Evolutionary conservation across 352 stramenopile species (phyloP), one percentile per base, ranked within the genome.

Genomic region (Phytophthora quininea): DNA sequence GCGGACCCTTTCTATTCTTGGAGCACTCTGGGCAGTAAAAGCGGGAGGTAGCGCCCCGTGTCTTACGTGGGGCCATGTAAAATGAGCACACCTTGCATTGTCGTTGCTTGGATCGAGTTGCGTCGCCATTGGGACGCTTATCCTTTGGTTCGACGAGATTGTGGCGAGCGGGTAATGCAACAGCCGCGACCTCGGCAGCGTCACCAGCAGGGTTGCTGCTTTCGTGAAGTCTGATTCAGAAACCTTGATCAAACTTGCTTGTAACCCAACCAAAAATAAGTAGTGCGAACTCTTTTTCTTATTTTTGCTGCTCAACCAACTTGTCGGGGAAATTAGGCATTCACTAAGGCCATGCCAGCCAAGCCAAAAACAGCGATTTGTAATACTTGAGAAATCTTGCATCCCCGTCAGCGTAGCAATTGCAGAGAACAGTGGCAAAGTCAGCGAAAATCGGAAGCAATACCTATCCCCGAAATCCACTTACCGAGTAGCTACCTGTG

Each of bases 351-450:
- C 35, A 40, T 40, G 35, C 10, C 35, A 40, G 35, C 35, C 5
- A 40, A 10, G 5, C 35, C 35, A 40, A 10, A 45, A 71, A 65
- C 33, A 71, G 5, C 5, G 31, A 54, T 31, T 71, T 71, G 53
- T 66, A 59, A 53, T 71, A 71, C 53, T 47, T 47, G 15, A 14
- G 40, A 24, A 47, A 47, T 47, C 40, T 47, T 47, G 40, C 40
- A 6, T n/a, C 11, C 11, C 40, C 5, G 11, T 47, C 40, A 47
- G 40, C 40, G 19, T 47, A 47, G 19, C 5, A 47, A 24, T 47
- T 14, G 19, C 5, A 14, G 11, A 15, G 19, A 24, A 47, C 10
- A 15, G 19, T 47, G 40, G 19, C 40, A 47, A 14, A 24, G 40
- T 47, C 40, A 47, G 40, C 40, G 19, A 24, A 47, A 47, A 6